Evolutionary conservation across 1,139 yeast genomes (phyloP).

Genomic region (Geotrichum bryndzae): DNA sequence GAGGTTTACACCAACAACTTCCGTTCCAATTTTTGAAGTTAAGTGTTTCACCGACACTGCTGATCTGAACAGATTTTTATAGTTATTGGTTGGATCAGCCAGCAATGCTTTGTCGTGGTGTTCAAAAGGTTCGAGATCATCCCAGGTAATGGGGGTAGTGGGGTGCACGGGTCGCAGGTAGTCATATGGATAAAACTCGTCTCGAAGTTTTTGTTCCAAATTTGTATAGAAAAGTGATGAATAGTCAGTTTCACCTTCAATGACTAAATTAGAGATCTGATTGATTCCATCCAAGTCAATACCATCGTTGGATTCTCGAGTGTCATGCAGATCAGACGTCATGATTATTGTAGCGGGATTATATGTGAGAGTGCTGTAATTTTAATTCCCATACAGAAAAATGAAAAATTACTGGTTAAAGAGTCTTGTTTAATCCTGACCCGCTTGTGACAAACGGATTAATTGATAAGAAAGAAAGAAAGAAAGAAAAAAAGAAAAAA

Average conservation of each 20-base stretch:
- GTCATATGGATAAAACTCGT: conserved; percentile 26
- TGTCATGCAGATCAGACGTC: neutral
- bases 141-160: conserved; percentile 25
- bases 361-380: neutral
- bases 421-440: too few species aligned
- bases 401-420: too few species aligned
- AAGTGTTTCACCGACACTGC: conserved; percentile 33
- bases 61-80: conserved; percentile 48
- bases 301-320: neutral
- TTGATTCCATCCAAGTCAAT: neutral
- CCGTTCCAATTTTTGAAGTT: conserved; percentile 66
- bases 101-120: conserved; percentile 20
- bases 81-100: conserved; percentile 23
- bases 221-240: neutral
- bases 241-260: neutral
- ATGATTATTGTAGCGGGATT: too few species aligned
- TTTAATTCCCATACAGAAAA: too few species aligned
- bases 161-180: conserved; percentile 31
- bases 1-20: conserved; percentile 52
- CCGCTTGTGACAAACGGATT: too few species aligned
- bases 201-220: neutral
- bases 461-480: neutral
- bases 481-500: too few species aligned
- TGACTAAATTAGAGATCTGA: neutral
- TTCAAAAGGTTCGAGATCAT: conserved; percentile 22